Evolutionary conservation across 73 alveolate genomes (phyloP).

Genomic region (Tetrahymena malaccensis): DNA sequence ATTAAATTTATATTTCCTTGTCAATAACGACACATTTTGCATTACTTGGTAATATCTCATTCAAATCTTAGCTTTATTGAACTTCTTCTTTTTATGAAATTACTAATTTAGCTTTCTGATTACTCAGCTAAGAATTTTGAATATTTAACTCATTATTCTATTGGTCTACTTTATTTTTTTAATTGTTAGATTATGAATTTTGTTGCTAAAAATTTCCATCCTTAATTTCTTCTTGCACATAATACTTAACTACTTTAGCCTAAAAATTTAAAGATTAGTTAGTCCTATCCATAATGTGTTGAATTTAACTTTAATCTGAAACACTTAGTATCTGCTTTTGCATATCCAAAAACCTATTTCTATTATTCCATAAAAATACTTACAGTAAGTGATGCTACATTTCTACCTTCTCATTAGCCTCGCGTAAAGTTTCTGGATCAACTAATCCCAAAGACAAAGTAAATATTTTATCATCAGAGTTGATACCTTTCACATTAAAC

Average conservation of each 20-base stretch:
- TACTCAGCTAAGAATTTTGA: background rate
- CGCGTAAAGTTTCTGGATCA: background rate
- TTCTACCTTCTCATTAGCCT: background rate
- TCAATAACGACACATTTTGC: background rate
- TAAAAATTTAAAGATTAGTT: background rate
- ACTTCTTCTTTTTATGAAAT: background rate
- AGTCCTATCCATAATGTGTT: background rate
- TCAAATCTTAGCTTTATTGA: no score
- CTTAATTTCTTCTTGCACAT: background rate
- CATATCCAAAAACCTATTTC: background rate
- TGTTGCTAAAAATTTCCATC: background rate
- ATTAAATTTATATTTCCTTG: background rate
- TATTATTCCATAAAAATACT: background rate
- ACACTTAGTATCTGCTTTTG: background rate
- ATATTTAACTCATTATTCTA: background rate
- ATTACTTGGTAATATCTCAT: no score
- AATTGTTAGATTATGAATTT: no score
- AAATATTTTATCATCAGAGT: background rate
- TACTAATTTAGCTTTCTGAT: background rate
- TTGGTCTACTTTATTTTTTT: background rate
- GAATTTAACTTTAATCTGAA: background rate
- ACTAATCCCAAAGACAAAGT: background rate
- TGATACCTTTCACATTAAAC: background rate
- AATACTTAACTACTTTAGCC: background rate
- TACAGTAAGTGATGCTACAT: background rate